Percentiles rank a stretch among this genome's conserved stretches.
Conservation (phyloP, 2,329 filamentous ascomycete species). For the Achaetomium macrosporum region DNA sequence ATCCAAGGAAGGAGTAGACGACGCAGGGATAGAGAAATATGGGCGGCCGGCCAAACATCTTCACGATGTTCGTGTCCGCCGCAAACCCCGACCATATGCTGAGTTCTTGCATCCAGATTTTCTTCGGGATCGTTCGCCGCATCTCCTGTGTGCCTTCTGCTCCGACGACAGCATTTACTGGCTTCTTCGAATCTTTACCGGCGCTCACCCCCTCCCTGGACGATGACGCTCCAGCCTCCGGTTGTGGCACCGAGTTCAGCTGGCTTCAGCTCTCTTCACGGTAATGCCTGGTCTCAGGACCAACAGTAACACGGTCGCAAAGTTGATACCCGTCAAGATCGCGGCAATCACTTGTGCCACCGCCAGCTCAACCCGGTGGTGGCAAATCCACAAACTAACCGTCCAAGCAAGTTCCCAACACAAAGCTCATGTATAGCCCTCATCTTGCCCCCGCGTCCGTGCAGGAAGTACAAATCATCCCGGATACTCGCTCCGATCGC, state of each 20-base stretch:
- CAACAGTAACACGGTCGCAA: constrained; percentile 27
- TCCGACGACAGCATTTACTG: not conserved
- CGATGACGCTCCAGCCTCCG: not conserved
- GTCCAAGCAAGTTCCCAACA: constrained; percentile 17
- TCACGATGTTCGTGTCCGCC: constrained; percentile 23
- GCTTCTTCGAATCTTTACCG: not conserved
- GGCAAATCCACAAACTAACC: constrained; percentile 30
- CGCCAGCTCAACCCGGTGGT: constrained; percentile 28
- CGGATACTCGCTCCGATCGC: constrained; percentile 35
- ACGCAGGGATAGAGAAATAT: constrained; percentile 30
- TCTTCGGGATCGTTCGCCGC: constrained; percentile 13
- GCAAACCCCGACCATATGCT: constrained; percentile 24
- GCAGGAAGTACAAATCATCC: constrained; percentile 31
- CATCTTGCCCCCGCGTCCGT: constrained; percentile 30
- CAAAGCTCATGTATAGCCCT: constrained; percentile 30
- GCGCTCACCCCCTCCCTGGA: not conserved
- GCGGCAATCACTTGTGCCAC: constrained; percentile 30
- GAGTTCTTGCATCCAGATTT: constrained; percentile 26
- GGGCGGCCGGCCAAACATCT: constrained; percentile 28
- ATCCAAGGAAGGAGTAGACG: constrained; percentile 29
- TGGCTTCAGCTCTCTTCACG: not conserved
- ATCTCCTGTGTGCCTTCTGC: not conserved
- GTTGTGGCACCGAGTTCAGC: too few species aligned
- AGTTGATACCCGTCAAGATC: constrained; percentile 27
- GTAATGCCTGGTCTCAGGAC: constrained; percentile 29